Evolutionary conservation across 140 eudicot species (phyloP).

Genomic region (Flaveria floridana): DNA sequence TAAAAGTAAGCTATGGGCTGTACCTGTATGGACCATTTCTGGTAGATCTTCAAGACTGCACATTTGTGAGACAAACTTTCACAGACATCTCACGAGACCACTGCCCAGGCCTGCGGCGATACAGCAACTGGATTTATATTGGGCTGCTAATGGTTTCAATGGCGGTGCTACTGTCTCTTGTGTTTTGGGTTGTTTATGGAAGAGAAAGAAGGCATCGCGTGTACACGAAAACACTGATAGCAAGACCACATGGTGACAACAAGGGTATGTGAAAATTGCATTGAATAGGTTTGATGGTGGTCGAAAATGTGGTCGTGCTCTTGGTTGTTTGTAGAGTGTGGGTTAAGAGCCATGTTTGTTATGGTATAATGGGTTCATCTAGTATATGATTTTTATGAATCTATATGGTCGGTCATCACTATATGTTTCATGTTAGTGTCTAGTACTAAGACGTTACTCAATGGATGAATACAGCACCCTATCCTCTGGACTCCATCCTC

Average conservation of each 20-base stretch:
- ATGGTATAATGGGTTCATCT: not conserved
- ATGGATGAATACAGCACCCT: too few relatives aligned
- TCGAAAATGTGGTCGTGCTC: not conserved
- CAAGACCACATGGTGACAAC: constrained; percentile 40
- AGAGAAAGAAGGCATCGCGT: constrained; percentile 86
- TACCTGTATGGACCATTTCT: constrained; percentile 77
- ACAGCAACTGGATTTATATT: constrained; percentile 68
- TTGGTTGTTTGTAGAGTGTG: not conserved
- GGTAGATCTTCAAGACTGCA: constrained; percentile 72
- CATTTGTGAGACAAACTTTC: constrained; percentile 72
- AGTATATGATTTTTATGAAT: not conserved
- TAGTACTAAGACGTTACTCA: not conserved
- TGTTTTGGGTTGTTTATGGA: constrained; percentile 86
- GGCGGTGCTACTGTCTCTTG: constrained; percentile 75
- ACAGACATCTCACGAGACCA: constrained; percentile 47
- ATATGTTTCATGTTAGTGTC: not conserved
- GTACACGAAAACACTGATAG: constrained; percentile 54
- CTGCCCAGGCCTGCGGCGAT: constrained; percentile 71
- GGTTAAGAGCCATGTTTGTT: constrained; percentile 11
- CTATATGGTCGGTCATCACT: too few relatives aligned
- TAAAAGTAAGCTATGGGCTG: constrained; percentile 69
- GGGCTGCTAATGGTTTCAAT: constrained; percentile 75
- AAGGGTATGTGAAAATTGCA: constrained; percentile 36
- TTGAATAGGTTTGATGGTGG: constrained; percentile 24
- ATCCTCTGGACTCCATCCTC: too few relatives aligned